Percentiles rank a stretch among this genome's conserved stretches.
Conservation (phyloP, 2,329 filamentous ascomycete genomes). For the Dactylellina parvicollis region DNA sequence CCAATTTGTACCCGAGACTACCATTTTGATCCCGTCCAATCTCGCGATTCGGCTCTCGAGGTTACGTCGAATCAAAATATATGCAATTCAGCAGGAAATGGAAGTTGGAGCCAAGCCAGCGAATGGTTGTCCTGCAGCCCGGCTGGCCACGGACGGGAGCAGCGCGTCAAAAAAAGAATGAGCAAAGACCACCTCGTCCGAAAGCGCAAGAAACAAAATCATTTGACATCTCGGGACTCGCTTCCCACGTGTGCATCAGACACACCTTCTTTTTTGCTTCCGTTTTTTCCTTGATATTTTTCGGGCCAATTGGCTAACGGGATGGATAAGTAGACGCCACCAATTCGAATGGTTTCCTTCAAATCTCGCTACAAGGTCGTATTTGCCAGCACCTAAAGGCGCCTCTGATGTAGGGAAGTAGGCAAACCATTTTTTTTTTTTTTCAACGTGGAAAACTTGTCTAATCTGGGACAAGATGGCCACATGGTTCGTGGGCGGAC, state of each 20-base stretch:
- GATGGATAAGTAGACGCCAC: neutral
- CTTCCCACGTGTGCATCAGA: constrained; percentile 52
- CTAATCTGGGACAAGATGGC: neutral
- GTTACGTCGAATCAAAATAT: neutral
- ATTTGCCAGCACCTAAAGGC: neutral
- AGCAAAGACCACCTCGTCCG: constrained; percentile 25
- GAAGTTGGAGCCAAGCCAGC: constrained; percentile 31
- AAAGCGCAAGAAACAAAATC: neutral
- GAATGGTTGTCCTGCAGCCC: neutral
- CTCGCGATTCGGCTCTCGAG: neutral
- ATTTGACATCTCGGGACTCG: constrained; percentile 47
- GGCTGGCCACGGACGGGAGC: constrained; percentile 9
- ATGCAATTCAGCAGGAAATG: constrained; percentile 12
- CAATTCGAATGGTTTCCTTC: constrained; percentile 1
- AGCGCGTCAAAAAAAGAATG: neutral
- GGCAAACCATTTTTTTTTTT: too few relatives aligned
- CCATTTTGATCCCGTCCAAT: constrained; percentile 1
- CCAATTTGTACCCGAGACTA: too few relatives aligned
- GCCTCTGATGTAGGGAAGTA: constrained; percentile 9
- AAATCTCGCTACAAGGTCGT: constrained; percentile 16
- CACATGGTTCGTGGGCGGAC: neutral
- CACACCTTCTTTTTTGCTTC: constrained; percentile 5
- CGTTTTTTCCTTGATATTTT: neutral
- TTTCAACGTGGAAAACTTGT: neutral
- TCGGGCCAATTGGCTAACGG: neutral